Conservation (phyloP, 2,329 filamentous ascomycete genomes). For the Phialemoniopsis sp. region DNA sequence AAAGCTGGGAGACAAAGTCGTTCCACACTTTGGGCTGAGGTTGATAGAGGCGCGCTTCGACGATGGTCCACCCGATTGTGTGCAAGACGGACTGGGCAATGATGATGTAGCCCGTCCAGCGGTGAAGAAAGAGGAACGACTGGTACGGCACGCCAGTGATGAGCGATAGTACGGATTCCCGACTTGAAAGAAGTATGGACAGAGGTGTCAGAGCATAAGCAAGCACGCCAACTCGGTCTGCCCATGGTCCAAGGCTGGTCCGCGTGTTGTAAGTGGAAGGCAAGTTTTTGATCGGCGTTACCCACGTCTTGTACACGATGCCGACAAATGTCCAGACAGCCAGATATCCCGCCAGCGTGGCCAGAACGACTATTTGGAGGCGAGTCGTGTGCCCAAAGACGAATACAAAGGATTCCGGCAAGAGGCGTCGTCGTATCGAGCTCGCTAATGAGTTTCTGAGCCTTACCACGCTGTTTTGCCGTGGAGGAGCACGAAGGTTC, state of each 20-base stretch:
- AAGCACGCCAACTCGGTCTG: conserved; percentile 64
- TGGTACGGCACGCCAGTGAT: conserved; percentile 73
- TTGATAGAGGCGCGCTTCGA: conserved; percentile 22
- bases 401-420: conserved; percentile 52
- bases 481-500: not conserved
- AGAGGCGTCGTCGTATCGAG: conserved; percentile 44
- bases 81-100: conserved; percentile 64
- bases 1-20: conserved; percentile 57
- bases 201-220: conserved; percentile 73
- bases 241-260: conserved; percentile 61
- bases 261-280: conserved; percentile 59
- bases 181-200: conserved; percentile 60
- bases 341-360: conserved; percentile 56
- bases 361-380: conserved; percentile 61
- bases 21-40: conserved; percentile 50
- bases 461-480: not conserved
- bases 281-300: conserved; percentile 60
- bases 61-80: conserved; percentile 57
- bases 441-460: conserved; percentile 17
- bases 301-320: conserved; percentile 64
- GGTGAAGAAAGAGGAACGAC: conserved; percentile 73
- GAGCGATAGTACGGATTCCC: conserved; percentile 66
- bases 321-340: conserved; percentile 66
- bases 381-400: conserved; percentile 67
- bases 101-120: conserved; percentile 73